Base-by-base conservation (phyloP, 2,329 filamentous ascomycete species). In the Cercospora sojina region DNA sequence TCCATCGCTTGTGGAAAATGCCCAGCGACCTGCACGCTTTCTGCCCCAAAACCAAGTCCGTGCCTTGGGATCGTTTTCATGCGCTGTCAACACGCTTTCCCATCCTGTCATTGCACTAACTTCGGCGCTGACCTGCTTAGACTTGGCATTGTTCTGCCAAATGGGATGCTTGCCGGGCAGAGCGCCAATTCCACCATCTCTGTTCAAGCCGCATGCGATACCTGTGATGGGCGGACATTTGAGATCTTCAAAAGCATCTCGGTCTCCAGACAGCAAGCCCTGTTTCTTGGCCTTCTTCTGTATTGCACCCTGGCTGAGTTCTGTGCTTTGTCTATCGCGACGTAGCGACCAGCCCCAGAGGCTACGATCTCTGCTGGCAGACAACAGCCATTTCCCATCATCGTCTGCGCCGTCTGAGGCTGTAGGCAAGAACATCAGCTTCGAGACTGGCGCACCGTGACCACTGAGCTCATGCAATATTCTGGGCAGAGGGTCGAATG, bases 21-120 rank as follows among this genome's bases (percentile, higher is more conserved):
- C 90, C 95, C 95, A 99, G 69, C 95, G 86, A 10, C 95, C 95
- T 58, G 95, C 93, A 73, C 90, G 89, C 80, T 96, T 97, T 64
- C 92, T 89, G 5, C 94, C 95, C 93, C 95, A 98, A 80, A 97
- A 97, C 95, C 95, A 99, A 1, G 95, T 98, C 62, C 95, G 88
- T 18, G 93, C 95, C 75, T 87, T 91, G 53, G 88, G 86, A 75
- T 98, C 94, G 60, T 90, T 88, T 74, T 90, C 90, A 77, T 99
- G 96, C 9, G 93, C 94, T 3, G 95, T 99, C 2, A 99, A 87
- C 6, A 99, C 89, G 75, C 94, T 97, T 79, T 99, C 96, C 95
- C 95, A 99, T 1, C 95, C 95, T 2, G 93, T 97, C 82, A 88
- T 88, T 57, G 88, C 86, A 73, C 89, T 91, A 64, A 88, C 83